phyloP scores from a whole-genome alignment of 306 rosid genomes.

The Vigna radiata region DNA sequence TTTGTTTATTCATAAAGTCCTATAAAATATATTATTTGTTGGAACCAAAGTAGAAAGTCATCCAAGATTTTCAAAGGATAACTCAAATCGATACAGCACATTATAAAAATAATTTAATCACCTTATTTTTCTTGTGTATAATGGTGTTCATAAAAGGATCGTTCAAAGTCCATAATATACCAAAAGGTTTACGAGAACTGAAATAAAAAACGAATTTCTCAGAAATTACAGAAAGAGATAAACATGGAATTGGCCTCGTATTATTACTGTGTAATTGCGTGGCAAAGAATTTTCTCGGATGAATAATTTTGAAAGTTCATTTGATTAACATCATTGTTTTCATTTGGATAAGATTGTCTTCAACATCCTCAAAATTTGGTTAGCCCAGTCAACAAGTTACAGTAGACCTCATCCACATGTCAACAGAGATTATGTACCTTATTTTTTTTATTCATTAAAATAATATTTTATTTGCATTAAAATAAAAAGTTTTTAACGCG shows the following conservation, averaged over 20 bases:
- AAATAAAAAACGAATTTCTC: not conserved
- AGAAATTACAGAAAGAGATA: not conserved
- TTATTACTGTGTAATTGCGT: not conserved
- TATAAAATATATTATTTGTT: not conserved
- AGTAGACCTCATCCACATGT: not conserved
- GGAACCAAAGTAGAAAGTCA: not conserved
- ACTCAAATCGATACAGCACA: too few species aligned
- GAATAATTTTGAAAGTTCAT: slow-evolving; percentile 6
- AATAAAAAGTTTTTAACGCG: not conserved
- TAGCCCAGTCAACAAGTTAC: not conserved
- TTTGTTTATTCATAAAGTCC: not conserved
- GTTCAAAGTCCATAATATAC: not conserved
- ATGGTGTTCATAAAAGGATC: too few species aligned
- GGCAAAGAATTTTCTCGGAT: not conserved
- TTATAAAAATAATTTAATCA: too few species aligned
- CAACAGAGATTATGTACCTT: too few species aligned
- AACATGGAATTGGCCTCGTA: not conserved
- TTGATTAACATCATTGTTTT: not conserved
- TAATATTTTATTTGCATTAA: not conserved
- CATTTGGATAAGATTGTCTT: not conserved
- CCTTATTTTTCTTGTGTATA: too few species aligned
- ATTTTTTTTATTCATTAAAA: not conserved
- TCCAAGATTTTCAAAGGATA: too few species aligned
- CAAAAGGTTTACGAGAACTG: not conserved
- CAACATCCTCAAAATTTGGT: not conserved